phyloP scores from a whole-genome alignment of 441 rosid species.

The Erodium moschatum region DNA sequence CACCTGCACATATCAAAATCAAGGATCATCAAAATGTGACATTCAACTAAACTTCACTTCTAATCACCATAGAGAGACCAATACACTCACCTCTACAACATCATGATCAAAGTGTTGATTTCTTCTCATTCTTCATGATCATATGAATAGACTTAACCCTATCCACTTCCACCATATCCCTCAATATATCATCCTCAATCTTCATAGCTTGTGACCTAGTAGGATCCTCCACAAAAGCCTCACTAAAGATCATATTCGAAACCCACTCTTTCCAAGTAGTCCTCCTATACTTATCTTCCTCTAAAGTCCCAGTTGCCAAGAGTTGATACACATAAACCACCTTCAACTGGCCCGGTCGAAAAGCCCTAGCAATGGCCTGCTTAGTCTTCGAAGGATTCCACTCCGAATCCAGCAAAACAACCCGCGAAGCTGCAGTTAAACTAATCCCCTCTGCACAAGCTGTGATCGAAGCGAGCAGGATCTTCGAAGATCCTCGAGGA shows the following conservation, averaged over 20 bases:
- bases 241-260: conserved; percentile 90
- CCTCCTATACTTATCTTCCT: conserved; percentile 77
- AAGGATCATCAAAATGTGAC: background rate
- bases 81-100: background rate
- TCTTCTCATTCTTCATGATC: conserved; percentile 95
- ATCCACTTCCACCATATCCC: conserved; percentile 86
- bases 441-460: conserved; percentile 97
- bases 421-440: conserved; percentile 87
- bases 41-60: no score
- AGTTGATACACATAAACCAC: conserved; percentile 87
- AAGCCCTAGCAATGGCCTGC: conserved; percentile 94
- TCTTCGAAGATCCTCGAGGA: conserved; percentile 46
- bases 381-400: conserved; percentile 98
- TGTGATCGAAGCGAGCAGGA: conserved; percentile 74
- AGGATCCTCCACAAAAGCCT: conserved; percentile 83
- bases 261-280: conserved; percentile 99
- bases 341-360: conserved; percentile 86
- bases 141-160: conserved; percentile 73
- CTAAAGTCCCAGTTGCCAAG: conserved; percentile 65
- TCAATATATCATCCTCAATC: conserved; percentile 73
- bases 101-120: conserved; percentile 55
- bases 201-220: conserved; percentile 80
- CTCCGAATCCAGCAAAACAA: conserved; percentile 71
- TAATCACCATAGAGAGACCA: background rate
- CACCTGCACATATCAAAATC: background rate